These are phyloP conservation scores for Hapsidospora chrysogenum DNA, from an alignment of 495 filamentous ascomycete genomes.

Conservation along the genomic window DNA sequence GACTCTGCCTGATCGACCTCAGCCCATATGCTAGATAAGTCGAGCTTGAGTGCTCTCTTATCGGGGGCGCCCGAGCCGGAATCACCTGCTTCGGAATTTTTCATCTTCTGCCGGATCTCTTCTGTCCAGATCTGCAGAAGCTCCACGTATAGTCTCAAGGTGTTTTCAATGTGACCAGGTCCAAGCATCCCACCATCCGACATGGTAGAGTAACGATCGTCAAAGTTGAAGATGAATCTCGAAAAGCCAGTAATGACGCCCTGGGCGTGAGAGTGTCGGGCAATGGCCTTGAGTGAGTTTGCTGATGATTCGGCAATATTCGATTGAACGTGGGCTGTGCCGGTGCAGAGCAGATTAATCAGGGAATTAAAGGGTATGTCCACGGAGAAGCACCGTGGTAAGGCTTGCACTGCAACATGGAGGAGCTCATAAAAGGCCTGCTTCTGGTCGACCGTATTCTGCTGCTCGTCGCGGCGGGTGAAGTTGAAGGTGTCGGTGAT, in stretches of 20 bases:
- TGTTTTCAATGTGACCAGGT: constrained; percentile 87
- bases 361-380: constrained; percentile 87
- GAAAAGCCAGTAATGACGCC: constrained; percentile 95
- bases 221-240: constrained; percentile 94
- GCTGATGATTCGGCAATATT: constrained; percentile 88
- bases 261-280: constrained; percentile 81
- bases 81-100: constrained; percentile 33
- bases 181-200: constrained; percentile 96
- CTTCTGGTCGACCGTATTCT: constrained; percentile 59
- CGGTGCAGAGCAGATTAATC: constrained; percentile 90
- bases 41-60: constrained; percentile 54
- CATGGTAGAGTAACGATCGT: constrained; percentile 93
- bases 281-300: constrained; percentile 87
- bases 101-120: constrained; percentile 77
- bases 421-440: constrained; percentile 92
- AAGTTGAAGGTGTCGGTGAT: constrained; percentile 92
- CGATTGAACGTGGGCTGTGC: constrained; percentile 84
- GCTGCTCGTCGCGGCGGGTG: constrained; percentile 59
- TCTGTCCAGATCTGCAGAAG: constrained; percentile 92
- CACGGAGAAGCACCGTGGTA: constrained; percentile 80
- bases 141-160: constrained; percentile 82
- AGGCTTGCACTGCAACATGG: constrained; percentile 85
- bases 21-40: constrained; percentile 71
- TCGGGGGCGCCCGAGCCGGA: constrained; percentile 34
- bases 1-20: constrained; percentile 95